Base-by-base conservation (phyloP, 805 yeast species). In the Saturnispora dispora region DNA sequence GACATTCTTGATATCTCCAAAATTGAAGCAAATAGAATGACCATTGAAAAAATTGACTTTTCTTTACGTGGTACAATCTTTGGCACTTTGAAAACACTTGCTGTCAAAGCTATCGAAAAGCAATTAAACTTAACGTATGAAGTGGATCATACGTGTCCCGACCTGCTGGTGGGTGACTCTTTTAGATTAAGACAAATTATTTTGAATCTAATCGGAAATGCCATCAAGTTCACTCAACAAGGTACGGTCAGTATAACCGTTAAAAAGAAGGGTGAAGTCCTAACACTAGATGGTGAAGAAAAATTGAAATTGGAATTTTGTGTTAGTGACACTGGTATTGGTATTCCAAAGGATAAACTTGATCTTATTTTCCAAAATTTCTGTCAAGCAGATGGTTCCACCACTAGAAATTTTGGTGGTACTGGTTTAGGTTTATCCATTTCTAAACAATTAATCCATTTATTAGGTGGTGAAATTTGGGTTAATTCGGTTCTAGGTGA, bases 391-490 rank as follows among this genome's bases (percentile, higher is more conserved):
- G 96, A 88, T 69, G 96, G 96, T 41, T 86, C 95, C 5, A 88
- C 96, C 2, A 88, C 96, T 1, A 78, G 96, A 64, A 87, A 87
- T 66, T 88, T 88, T 64, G 96, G 96, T 60, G 96, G 96, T 61
- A 88, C 96, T 3, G 96, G 96, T 56, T 73, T 88, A 45, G 96
- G 96, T 17, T 73, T 88, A 51, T 85, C 95, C 3, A 88, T 88
- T 65, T 88, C 96, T 9, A 87, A 86, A 65, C 88, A 87, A 60
- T 75, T 88, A 58, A 88, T 88, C 61, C 90, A 86, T 61, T 74
- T 88, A 57, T 88, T 88, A 96, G 96, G 96, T 42, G 96, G 96
- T 63, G 91, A 85, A 56, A 87, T 88, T 55, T 87, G 96, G 96
- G 96, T 88, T 27, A 79, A 86, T 22, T 85, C 95, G 0, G 76